These are phyloP conservation scores for Lactifluus subvellereus DNA, from an alignment of 768 basidiomycete genomes.

Conservation along the genomic window DNA sequence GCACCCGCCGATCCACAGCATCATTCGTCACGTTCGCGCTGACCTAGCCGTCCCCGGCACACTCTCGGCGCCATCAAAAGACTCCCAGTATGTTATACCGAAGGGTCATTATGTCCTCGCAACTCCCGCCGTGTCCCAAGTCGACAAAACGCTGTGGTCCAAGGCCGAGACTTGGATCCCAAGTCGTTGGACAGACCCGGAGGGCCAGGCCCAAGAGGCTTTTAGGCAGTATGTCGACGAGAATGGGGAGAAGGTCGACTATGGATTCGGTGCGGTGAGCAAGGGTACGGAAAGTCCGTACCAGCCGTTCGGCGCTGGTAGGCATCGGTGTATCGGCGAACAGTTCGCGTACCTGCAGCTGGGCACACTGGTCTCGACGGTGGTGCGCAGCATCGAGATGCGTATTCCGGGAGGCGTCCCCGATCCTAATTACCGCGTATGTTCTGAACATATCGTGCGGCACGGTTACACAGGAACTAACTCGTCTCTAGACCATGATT, in stretches of 20 bases:
- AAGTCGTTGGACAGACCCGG: conserved; percentile 76
- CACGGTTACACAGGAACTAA: background rate
- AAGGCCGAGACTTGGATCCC: conserved; percentile 71
- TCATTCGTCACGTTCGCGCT: conserved; percentile 87
- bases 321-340: conserved; percentile 93
- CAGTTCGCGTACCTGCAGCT: conserved; percentile 97
- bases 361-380: conserved; percentile 70
- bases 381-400: conserved; percentile 74
- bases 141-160: conserved; percentile 81
- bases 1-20: conserved; percentile 94
- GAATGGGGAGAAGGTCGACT: conserved; percentile 87
- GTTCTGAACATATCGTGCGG: conserved; percentile 29
- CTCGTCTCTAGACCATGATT: conserved; percentile 74
- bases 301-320: conserved; percentile 95
- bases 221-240: conserved; percentile 69
- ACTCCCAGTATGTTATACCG: conserved; percentile 76
- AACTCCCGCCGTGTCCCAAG: conserved; percentile 80
- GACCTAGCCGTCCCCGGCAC: conserved; percentile 79
- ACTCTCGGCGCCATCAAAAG: conserved; percentile 70
- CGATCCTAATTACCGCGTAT: conserved; percentile 82
- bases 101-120: conserved; percentile 88
- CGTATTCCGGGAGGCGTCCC: conserved; percentile 65
- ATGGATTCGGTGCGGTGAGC: conserved; percentile 90
- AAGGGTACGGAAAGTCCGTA: conserved; percentile 96
- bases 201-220: conserved; percentile 76